phyloP scores from a whole-genome alignment of 2,329 filamentous ascomycete genomes.

The Pyricularia sp. region DNA sequence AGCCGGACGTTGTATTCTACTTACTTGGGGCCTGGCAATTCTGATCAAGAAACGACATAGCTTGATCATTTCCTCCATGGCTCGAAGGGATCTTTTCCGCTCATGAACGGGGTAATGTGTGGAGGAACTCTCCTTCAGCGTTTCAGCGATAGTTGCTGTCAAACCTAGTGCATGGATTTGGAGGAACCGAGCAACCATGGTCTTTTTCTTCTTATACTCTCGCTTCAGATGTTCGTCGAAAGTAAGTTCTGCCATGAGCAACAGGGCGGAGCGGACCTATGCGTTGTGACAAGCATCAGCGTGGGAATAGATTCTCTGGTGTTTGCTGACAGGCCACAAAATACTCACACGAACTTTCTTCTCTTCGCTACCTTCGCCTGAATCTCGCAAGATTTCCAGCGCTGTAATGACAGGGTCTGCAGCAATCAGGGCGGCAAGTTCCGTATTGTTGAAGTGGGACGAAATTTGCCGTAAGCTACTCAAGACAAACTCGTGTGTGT shows the following conservation, averaged over 20 bases:
- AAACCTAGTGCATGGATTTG: conserved; percentile 79
- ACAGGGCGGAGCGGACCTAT: conserved; percentile 38
- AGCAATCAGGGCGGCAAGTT: conserved; percentile 60
- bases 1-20: conserved; percentile 13
- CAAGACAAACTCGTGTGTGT: conserved; percentile 58
- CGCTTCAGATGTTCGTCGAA: conserved; percentile 7
- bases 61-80: conserved; percentile 80
- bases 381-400: conserved; percentile 72
- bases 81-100: conserved; percentile 67
- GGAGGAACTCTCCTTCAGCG: conserved; percentile 58
- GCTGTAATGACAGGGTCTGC: conserved; percentile 67
- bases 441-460: conserved; percentile 56
- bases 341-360: conserved; percentile 46
- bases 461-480: conserved; percentile 60
- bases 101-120: conserved; percentile 51
- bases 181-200: conserved; percentile 64
- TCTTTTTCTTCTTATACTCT: conserved; percentile 36
- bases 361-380: conserved; percentile 57
- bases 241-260: conserved; percentile 29
- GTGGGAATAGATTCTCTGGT: neutral
- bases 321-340: neutral
- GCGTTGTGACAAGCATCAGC: neutral
- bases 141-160: conserved; percentile 71
- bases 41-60: conserved; percentile 65
- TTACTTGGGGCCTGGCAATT: conserved; percentile 75